Evolutionary conservation across 73 alveolate genomes (phyloP), one percentile per base, ranked within the genome.

Genomic region (Paraurostyla sp.): DNA sequence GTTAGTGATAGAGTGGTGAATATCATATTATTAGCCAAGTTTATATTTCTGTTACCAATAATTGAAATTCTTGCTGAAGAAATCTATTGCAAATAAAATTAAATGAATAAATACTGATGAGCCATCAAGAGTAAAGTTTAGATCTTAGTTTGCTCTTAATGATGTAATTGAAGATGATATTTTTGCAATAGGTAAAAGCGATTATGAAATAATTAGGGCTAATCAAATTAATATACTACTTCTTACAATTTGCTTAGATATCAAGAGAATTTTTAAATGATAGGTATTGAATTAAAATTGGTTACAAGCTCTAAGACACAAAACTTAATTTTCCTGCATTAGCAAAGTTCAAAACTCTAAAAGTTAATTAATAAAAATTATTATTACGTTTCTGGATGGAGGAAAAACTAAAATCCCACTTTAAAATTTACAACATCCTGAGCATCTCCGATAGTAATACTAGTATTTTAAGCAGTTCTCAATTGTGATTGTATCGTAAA

Each of bases 241-340:
- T 13, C 82, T 65, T 65, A 65, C 82, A 65, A 6, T 35, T 35
- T 65, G 82, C 82, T 30, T 33, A 16, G 41, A 65, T 65, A 6
- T 65, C 58, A 7, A 65, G 36, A 11, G 82, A 65, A 18, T 25
- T 7, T 40, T 38, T 32, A 65, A 65, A 65, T 1, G 54, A 3
- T 3, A 65, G 9, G 18, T 38, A 16, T 18, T 35, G 35, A 20
- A 65, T 65, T 16, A 4, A 16, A 29, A 65, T 7, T 7, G 58
- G 42, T 16, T 16, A 15, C 11, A 38, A 38, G 1, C 60, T 38
- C 2, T 56, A 3, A 7, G 82, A 16, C 13, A 16, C 1, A 18
- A 65, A 38, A 15, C 13, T 65, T 40, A 65, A 23, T 38, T 35
- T 65, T 18, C 42, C 42, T 30, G 41, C 82, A 22, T 23, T 38